Evolutionary conservation across 176 grass and related monocot species (phyloP), one percentile per base, ranked within the genome.

Genomic region (Stipa capillata): DNA sequence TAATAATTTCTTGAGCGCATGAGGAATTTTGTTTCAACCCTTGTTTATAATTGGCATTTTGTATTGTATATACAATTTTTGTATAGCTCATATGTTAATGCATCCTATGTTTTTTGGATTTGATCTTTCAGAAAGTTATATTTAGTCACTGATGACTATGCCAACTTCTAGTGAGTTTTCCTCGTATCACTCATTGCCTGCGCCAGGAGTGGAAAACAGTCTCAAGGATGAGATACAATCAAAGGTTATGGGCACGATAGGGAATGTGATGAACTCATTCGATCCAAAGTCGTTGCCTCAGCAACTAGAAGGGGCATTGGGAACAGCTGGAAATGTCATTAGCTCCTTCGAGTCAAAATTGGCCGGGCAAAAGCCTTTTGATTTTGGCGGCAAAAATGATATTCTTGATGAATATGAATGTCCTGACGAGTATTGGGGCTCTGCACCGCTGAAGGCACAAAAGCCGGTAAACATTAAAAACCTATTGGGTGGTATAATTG

Each of bases 401-500:
- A 74, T 84, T 56, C 47, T 49, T 69, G 81, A 79, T 56, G 85
- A 44, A 34, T 76, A 66, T 29, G 52, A 89, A 66, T 91, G 7
- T 35, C 58, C 40, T 62, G 47, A 72, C 13, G 78, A 94, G 16
- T 47, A 52, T 27, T 87, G 71, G 56, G 45, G 40, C 23, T 60
- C 82, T 31, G 29, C 77, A 32, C 85, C 61, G 2, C 18, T 14
- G 14, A 91, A 51, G 64, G 40, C 42, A 20, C 83, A 79, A 31
- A 86, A 84, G 18, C 59, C 86, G 37, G 87, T 97, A 6, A 97
- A 92, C 76, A 42, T 94, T 43, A 87, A 70, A 70, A 92, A 90
- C 56, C 66, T 94, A 5, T 50, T 92, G 4, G 60, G 83, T 21
- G 94, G 91, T 12, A 52, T 92, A 42, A 60, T 66, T 57, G 76